Evolutionary conservation across 2,329 filamentous ascomycete species (phyloP).

Genomic region (Aspergillus glaucus): DNA sequence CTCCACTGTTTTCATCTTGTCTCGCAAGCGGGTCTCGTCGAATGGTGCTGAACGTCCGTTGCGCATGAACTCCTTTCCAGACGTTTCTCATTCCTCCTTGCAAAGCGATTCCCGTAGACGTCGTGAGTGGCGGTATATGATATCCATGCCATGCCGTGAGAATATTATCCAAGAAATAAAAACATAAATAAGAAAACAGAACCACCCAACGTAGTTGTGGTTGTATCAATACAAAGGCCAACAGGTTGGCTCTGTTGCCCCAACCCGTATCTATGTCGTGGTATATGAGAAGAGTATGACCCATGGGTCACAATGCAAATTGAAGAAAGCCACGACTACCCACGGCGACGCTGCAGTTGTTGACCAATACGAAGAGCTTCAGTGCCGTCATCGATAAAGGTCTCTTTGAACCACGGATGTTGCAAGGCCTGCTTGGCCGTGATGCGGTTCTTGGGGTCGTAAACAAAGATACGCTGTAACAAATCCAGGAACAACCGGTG

Average conservation of each 20-base stretch:
- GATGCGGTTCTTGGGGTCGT: slow-evolving; percentile 59
- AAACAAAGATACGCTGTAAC: slow-evolving; percentile 58
- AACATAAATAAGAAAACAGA: background rate
- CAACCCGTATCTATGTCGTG: background rate
- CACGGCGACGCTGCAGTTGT: slow-evolving; percentile 29
- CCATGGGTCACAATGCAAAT: background rate
- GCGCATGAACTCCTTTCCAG: slow-evolving; percentile 2
- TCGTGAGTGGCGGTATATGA: background rate
- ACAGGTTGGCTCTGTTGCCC: background rate
- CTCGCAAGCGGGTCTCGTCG: background rate
- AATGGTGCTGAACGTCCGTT: background rate
- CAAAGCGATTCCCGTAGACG: background rate
- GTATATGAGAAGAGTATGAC: background rate
- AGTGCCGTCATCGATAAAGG: slow-evolving; percentile 59
- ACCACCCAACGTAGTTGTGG: background rate
- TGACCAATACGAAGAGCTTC: slow-evolving; percentile 56
- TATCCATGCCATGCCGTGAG: background rate
- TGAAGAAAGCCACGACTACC: slow-evolving; percentile 5
- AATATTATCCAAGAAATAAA: slow-evolving; percentile 2
- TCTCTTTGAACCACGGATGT: slow-evolving; percentile 62
- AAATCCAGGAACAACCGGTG: slow-evolving; percentile 59
- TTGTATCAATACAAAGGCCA: background rate
- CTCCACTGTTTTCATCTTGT: background rate
- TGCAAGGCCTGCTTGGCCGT: slow-evolving; percentile 59
- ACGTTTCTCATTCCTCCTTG: background rate